Evolutionary conservation across 2,329 filamentous ascomycete species (phyloP), one percentile per base, ranked within the genome.

Genomic region (Daldinia eschscholtzii): DNA sequence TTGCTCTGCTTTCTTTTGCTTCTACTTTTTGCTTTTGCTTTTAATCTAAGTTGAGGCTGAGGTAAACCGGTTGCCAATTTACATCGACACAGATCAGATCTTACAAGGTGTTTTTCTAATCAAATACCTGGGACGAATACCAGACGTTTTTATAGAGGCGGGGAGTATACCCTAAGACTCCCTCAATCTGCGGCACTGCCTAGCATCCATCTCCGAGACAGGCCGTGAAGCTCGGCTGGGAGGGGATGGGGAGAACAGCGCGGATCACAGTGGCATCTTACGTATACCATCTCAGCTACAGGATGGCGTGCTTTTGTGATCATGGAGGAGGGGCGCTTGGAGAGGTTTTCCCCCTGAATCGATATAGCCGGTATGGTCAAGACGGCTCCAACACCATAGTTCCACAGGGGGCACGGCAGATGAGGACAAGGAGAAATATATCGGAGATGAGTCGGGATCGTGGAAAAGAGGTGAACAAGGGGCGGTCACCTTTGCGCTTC

Each of bases 391-490:
- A 64, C 39, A 18, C 42, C 35, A 35, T 30, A 6, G 56, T 61
- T 35, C 28, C 60, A 56, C 44, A 61, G 10, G 50, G 50, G 20
- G 50, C 61, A 59, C 65, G 65, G 65, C 65, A 68, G 65, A 68
- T 68, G 57, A 46, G 44, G 41, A 26, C n/a, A 18, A 20, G 55
- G 12, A 20, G 52, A 1, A 18, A 44, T 35, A 37, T 42, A 20
- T 56, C 64, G 64, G 64, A 60, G 64, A 67, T 63, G 61, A 56
- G 60, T 67, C 64, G 64, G 64, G 37, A 67, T 67, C 48, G 20
- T n/a, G 58, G 60, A 23, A 44, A 44, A 53, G 12, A 48, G 26
- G 28, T 23, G 15, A 28, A 33, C 33, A 57, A 23, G 35, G 52
- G 64, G 39, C 42, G 58, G 64, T 63, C 64, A 63, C 60, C 60